Conservation (phyloP, 176 grass and related monocot genomes). For the Dendrocalamus sinicus region DNA sequence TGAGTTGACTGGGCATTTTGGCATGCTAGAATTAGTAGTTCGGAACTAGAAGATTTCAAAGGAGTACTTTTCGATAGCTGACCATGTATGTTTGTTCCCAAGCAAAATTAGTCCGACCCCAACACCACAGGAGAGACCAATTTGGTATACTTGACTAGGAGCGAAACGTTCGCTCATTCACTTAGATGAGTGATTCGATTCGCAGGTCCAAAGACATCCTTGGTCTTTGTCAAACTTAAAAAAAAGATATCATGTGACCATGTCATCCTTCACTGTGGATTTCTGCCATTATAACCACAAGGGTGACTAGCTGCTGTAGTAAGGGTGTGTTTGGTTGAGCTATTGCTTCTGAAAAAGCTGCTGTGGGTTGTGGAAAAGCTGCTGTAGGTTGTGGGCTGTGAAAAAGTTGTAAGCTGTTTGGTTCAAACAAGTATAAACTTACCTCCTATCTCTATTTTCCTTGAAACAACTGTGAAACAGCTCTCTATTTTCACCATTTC, state of each 20-base stretch:
- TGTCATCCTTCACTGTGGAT: no score
- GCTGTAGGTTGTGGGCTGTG: no score
- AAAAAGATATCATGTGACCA: neutral
- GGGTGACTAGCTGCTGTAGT: neutral
- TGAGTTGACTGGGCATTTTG: neutral
- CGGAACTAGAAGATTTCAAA: neutral
- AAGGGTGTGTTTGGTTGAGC: no score
- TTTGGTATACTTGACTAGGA: neutral
- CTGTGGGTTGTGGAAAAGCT: no score
- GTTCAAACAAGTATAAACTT: no score
- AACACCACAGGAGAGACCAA: neutral
- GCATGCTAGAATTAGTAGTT: neutral
- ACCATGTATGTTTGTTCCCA: neutral
- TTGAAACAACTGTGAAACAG: no score
- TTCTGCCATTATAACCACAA: neutral
- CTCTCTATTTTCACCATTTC: no score
- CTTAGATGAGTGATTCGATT: neutral
- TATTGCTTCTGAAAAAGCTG: no score
- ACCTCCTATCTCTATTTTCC: no score
- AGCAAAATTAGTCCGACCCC: neutral
- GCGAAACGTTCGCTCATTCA: neutral
- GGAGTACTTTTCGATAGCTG: neutral
- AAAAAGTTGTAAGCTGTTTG: no score
- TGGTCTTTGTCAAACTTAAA: neutral
- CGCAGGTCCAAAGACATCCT: neutral